phyloP scores from a whole-genome alignment of 2,329 filamentous ascomycete species.

The Fusarium citri region DNA sequence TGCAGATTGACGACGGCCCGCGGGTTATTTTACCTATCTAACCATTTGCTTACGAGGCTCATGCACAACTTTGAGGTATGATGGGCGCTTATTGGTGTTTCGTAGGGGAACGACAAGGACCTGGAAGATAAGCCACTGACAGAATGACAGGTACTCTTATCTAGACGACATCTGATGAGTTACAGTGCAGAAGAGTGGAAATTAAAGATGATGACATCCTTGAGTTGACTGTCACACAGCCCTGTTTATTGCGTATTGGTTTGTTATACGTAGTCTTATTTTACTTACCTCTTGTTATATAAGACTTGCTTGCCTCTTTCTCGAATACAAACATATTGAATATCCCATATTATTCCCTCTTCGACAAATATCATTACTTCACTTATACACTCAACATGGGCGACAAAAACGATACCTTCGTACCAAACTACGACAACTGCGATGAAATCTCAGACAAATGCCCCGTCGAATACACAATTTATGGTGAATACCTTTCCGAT shows the following conservation, averaged over 20 bases:
- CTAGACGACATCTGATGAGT: constrained; percentile 1
- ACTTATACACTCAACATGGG: constrained; percentile 1
- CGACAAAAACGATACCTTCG: constrained; percentile 14
- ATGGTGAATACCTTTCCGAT: constrained; percentile 39
- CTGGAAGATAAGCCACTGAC: not conserved
- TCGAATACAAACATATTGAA: not conserved
- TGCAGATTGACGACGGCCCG: not conserved
- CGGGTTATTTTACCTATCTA: not conserved
- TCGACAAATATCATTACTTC: no score
- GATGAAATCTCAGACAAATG: constrained; percentile 40
- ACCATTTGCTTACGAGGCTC: not conserved
- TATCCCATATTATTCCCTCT: not conserved
- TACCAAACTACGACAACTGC: constrained; percentile 33
- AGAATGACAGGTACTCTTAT: not conserved
- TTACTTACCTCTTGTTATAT: constrained; percentile 6
- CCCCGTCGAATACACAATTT: constrained; percentile 42
- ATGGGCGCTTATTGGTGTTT: not conserved
- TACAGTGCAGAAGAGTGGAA: not conserved
- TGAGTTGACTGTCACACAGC: not conserved
- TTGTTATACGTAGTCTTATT: not conserved
- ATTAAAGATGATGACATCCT: not conserved
- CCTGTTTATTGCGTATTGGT: not conserved
- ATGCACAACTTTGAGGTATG: not conserved
- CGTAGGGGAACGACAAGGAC: not conserved
- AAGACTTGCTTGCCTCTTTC: not conserved